Conservation (phyloP, 306 rosid genomes). For the Citrullus colocynthis region DNA sequence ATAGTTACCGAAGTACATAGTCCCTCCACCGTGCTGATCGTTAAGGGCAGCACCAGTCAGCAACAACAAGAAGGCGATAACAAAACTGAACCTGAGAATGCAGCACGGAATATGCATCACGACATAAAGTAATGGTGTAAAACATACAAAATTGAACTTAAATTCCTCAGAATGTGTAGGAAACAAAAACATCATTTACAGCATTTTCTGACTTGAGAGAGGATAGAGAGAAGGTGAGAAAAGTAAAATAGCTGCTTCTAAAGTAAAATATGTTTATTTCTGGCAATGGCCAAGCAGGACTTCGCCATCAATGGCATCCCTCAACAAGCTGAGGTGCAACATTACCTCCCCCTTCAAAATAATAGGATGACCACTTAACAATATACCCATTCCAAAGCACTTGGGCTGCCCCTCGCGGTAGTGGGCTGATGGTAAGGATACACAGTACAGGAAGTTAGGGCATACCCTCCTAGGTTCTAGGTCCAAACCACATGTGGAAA, state of each 20-base stretch:
- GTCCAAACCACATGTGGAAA: neutral
- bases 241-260: neutral
- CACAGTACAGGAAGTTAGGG: neutral
- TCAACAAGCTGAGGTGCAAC: neutral
- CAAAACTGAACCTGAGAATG: slow-evolving; percentile 67
- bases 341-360: neutral
- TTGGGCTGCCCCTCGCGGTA: neutral
- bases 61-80: slow-evolving; percentile 54
- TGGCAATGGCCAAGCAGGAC: neutral
- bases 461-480: neutral
- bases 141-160: neutral
- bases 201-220: neutral
- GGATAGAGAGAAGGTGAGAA: neutral
- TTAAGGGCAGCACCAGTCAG: slow-evolving; percentile 69
- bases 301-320: neutral
- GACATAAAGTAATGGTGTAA: neutral
- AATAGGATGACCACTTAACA: neutral
- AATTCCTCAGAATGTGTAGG: neutral
- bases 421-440: neutral
- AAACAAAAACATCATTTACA: neutral
- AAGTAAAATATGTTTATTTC: neutral
- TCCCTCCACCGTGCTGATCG: slow-evolving; percentile 48
- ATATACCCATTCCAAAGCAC: neutral
- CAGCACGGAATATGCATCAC: neutral
- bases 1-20: slow-evolving; percentile 46